Conservation (phyloP, 140 eudicot genomes). For the Oenanthe javanica region DNA sequence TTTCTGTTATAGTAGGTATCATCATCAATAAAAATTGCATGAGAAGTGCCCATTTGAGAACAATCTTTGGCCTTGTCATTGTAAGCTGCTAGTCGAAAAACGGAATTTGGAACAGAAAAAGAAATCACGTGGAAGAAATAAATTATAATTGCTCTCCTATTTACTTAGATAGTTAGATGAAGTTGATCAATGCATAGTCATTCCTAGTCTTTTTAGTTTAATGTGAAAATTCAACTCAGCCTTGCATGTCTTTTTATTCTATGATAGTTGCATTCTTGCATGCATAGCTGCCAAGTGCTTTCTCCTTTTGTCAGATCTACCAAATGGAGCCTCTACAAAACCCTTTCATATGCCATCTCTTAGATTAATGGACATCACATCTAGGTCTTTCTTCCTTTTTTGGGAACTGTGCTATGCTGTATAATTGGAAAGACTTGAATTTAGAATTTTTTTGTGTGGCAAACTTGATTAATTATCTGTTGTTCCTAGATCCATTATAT, state of each 20-base stretch:
- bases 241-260: not conserved
- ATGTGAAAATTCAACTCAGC: not conserved
- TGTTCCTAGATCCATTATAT: not conserved
- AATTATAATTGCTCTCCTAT: not conserved
- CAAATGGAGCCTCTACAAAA: not conserved
- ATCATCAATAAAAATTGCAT: not conserved
- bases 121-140: not conserved
- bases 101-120: not conserved
- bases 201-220: not conserved
- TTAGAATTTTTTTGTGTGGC: not conserved
- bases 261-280: not conserved
- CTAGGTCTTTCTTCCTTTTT: not conserved
- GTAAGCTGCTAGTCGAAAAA: not conserved
- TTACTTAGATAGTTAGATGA: not conserved
- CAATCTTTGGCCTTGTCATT: not conserved
- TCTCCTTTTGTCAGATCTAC: not conserved
- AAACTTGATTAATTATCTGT: not conserved
- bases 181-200: not conserved
- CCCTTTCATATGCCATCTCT: not conserved
- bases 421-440: not conserved
- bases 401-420: not conserved
- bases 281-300: not conserved
- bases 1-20: not conserved
- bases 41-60: not conserved
- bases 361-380: not conserved